Evolutionary conservation across 2,329 filamentous ascomycete genomes (phyloP).

Genomic region (Cordyceps tenuipes): DNA sequence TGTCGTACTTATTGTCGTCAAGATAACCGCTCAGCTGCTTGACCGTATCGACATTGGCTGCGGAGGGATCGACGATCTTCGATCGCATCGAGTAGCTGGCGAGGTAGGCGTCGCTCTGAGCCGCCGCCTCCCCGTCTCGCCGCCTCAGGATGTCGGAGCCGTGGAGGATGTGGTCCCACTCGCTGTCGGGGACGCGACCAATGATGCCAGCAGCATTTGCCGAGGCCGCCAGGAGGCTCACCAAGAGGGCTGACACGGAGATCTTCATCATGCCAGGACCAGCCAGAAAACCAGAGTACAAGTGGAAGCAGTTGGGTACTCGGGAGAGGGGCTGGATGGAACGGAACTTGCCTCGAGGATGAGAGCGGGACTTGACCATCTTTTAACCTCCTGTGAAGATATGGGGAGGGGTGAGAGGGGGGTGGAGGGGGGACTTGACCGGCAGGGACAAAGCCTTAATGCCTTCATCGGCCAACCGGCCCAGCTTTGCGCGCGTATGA

Average conservation of each 20-base stretch:
- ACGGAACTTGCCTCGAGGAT: neutral
- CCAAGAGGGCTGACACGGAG: slow-evolving; percentile 5
- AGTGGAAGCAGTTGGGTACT: neutral
- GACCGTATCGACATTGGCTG: slow-evolving; percentile 80
- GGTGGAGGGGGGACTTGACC: too few species aligned
- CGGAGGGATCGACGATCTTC: slow-evolving; percentile 81
- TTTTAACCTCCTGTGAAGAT: neutral
- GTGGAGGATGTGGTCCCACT: slow-evolving; percentile 88
- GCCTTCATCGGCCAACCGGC: neutral
- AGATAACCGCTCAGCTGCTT: slow-evolving; percentile 99
- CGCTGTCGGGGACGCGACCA: slow-evolving; percentile 64
- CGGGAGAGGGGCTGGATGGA: neutral
- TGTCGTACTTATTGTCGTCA: slow-evolving; percentile 91
- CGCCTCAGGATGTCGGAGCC: slow-evolving; percentile 67
- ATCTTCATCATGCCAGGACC: slow-evolving; percentile 1
- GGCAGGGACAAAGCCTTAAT: neutral
- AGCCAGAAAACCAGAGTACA: neutral
- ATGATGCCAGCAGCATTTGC: slow-evolving; percentile 76
- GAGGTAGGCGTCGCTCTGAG: slow-evolving; percentile 73
- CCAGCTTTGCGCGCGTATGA: neutral
- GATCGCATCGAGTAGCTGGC: slow-evolving; percentile 81
- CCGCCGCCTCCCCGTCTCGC: slow-evolving; percentile 51
- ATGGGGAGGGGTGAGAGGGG: too few species aligned
- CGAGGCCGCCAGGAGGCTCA: slow-evolving; percentile 11
- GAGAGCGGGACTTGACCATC: neutral